Evolutionary conservation across 768 basidiomycete species (phyloP).

Genomic region (Antrodiella citrinella): DNA sequence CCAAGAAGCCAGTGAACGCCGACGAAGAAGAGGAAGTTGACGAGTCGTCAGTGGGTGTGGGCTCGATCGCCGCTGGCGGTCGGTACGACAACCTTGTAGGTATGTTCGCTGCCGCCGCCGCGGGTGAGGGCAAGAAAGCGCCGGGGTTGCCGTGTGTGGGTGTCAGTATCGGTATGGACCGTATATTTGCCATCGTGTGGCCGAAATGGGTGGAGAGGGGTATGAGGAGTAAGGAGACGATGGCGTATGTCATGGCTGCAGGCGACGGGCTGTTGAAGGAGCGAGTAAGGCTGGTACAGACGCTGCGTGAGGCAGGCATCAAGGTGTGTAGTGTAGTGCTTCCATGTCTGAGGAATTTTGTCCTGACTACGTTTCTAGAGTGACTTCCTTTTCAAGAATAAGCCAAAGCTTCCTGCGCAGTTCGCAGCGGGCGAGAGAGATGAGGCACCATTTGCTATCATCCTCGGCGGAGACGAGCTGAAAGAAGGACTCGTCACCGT

Average conservation of each 20-base stretch:
- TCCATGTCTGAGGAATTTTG: not conserved
- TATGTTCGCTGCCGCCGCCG: constrained; percentile 78
- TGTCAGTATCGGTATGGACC: constrained; percentile 86
- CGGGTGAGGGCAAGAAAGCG: constrained; percentile 64
- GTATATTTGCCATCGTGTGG: constrained; percentile 88
- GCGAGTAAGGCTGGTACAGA: constrained; percentile 69
- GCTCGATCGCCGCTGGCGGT: constrained; percentile 98
- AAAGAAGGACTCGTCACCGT: constrained; percentile 80
- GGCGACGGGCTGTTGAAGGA: constrained; percentile 86
- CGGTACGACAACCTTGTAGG: constrained; percentile 94
- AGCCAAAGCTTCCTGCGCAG: constrained; percentile 82
- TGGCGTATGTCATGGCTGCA: constrained; percentile 89
- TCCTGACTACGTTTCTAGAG: constrained; percentile 38
- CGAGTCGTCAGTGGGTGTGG: constrained; percentile 89
- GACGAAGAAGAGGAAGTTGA: constrained; percentile 81
- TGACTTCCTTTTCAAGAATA: constrained; percentile 88
- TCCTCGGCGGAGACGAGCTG: constrained; percentile 84
- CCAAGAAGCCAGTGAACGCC: constrained; percentile 36
- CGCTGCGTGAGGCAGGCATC: constrained; percentile 80
- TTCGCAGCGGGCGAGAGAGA: constrained; percentile 89
- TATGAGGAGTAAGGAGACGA: constrained; percentile 81
- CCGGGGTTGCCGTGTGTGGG: constrained; percentile 80
- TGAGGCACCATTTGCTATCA: constrained; percentile 87
- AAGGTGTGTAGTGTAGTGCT: constrained; percentile 42
- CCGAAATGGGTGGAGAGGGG: constrained; percentile 77